These are phyloP conservation scores for Yamadazyma olivae DNA, from an alignment of 805 yeast genomes.

Conservation along the genomic window DNA sequence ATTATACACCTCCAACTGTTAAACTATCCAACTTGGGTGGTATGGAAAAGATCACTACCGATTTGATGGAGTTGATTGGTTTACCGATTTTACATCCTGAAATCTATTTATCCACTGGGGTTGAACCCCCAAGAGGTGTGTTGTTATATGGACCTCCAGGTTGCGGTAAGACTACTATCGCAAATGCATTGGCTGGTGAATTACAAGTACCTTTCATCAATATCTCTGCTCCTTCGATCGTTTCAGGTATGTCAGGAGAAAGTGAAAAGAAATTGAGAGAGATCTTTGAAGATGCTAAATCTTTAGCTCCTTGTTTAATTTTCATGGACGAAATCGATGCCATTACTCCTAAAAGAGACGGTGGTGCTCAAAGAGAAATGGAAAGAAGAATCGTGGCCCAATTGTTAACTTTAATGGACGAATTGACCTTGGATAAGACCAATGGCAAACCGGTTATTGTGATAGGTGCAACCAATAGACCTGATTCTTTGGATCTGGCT, in stretches of 20 bases:
- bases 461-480: conserved; percentile 95
- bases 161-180: conserved; percentile 96
- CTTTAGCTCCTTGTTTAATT: conserved; percentile 86
- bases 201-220: conserved; percentile 89
- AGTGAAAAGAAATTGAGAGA: conserved; percentile 93
- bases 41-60: conserved; percentile 77
- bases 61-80: conserved; percentile 86
- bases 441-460: conserved; percentile 91
- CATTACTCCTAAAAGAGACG: conserved; percentile 96
- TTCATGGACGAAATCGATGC: conserved; percentile 98
- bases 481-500: conserved; percentile 93
- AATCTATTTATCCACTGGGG: conserved; percentile 81
- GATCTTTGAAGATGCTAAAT: conserved; percentile 86
- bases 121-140: conserved; percentile 93
- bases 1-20: conserved; percentile 67
- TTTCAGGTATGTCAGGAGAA: conserved; percentile 99
- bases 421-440: conserved; percentile 80
- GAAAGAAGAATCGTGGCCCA: conserved; percentile 96
- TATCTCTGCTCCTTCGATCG: conserved; percentile 92
- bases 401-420: conserved; percentile 91
- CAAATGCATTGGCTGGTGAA: conserved; percentile 95
- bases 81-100: conserved; percentile 94
- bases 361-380: conserved; percentile 95
- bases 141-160: conserved; percentile 98
- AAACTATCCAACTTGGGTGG: conserved; percentile 84